Percentiles rank a stretch among this genome's conserved stretches.
Evolutionary conservation across 345 rosid species (phyloP).

Genomic region (Hypericum androsaemum): DNA sequence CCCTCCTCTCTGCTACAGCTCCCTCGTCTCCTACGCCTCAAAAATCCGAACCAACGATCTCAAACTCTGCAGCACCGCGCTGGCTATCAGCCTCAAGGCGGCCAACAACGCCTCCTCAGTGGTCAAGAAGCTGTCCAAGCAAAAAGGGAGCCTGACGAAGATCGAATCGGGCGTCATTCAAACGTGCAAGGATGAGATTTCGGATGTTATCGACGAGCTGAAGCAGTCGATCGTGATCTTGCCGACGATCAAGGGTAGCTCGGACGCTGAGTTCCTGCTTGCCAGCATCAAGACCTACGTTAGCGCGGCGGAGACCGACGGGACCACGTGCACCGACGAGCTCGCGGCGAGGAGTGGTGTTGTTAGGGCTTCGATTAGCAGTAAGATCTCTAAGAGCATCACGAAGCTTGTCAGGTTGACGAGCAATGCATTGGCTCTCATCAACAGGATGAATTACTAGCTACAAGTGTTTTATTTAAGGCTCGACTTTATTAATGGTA

Average conservation of each 20-base stretch:
- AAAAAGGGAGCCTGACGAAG: slow-evolving; percentile 16
- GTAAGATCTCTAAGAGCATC: slow-evolving; percentile 28
- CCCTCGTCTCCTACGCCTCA: slow-evolving; percentile 40
- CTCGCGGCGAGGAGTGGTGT: slow-evolving; percentile 25
- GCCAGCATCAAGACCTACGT: slow-evolving; percentile 44
- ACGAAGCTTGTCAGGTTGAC: slow-evolving; percentile 34
- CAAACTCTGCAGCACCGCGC: slow-evolving; percentile 44
- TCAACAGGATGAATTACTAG: slow-evolving; percentile 21
- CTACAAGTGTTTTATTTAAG: not conserved
- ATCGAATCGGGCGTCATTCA: slow-evolving; percentile 31
- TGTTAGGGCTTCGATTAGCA: slow-evolving; percentile 33
- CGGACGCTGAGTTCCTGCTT: slow-evolving; percentile 23
- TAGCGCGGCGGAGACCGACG: slow-evolving; percentile 62
- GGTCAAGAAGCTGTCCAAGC: slow-evolving; percentile 20
- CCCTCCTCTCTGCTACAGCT: slow-evolving; percentile 44
- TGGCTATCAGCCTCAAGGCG: slow-evolving; percentile 33
- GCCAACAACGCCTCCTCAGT: slow-evolving; percentile 22
- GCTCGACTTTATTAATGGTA: not conserved
- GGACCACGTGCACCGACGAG: slow-evolving; percentile 59
- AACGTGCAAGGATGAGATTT: slow-evolving; percentile 42
- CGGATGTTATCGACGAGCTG: slow-evolving; percentile 41
- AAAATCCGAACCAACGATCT: slow-evolving; percentile 37
- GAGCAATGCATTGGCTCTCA: slow-evolving; percentile 61
- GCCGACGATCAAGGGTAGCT: slow-evolving; percentile 13
- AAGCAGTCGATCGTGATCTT: slow-evolving; percentile 34